Evolutionary conservation across 768 basidiomycete genomes (phyloP).

Genomic region (Mycena capillaripes): DNA sequence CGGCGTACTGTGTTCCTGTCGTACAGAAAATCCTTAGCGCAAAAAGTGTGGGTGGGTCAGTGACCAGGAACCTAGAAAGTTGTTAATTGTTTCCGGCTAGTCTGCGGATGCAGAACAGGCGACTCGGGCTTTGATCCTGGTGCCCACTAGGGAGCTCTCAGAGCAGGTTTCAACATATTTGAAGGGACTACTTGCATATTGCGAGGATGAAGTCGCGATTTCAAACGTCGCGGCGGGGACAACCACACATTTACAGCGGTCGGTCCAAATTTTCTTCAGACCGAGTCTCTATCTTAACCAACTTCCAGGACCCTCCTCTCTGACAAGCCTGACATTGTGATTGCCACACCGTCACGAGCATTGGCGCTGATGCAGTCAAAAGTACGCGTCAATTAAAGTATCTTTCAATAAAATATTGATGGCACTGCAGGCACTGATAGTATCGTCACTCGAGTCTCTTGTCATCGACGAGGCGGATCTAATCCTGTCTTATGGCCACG

Average conservation of each 20-base stretch:
- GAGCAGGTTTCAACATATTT: slow-evolving; percentile 89
- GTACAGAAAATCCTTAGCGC: slow-evolving; percentile 88
- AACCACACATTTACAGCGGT: slow-evolving; percentile 81
- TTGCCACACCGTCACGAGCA: slow-evolving; percentile 83
- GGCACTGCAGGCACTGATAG: slow-evolving; percentile 66
- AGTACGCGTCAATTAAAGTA: slow-evolving; percentile 50
- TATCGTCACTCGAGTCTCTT: slow-evolving; percentile 82
- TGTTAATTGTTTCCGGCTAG: slow-evolving; percentile 42
- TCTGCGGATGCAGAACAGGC: slow-evolving; percentile 57
- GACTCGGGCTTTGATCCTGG: slow-evolving; percentile 84
- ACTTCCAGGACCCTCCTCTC: slow-evolving; percentile 53
- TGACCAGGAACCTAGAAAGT: not conserved
- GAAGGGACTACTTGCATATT: slow-evolving; percentile 77
- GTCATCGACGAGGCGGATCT: slow-evolving; percentile 99
- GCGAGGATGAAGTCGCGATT: slow-evolving; percentile 78
- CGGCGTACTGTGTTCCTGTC: slow-evolving; percentile 93
- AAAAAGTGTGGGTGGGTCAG: slow-evolving; percentile 74
- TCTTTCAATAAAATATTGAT: slow-evolving; percentile 1
- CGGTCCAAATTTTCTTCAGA: slow-evolving; percentile 30
- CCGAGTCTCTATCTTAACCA: not conserved
- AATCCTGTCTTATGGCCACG: slow-evolving; percentile 96
- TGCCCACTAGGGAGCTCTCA: slow-evolving; percentile 93
- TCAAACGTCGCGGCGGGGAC: slow-evolving; percentile 86
- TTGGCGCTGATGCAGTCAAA: slow-evolving; percentile 80
- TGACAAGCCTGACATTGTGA: slow-evolving; percentile 82